Conservation (phyloP, 202 grass and related monocot species). For the Brachypodium distachyon region DNA sequence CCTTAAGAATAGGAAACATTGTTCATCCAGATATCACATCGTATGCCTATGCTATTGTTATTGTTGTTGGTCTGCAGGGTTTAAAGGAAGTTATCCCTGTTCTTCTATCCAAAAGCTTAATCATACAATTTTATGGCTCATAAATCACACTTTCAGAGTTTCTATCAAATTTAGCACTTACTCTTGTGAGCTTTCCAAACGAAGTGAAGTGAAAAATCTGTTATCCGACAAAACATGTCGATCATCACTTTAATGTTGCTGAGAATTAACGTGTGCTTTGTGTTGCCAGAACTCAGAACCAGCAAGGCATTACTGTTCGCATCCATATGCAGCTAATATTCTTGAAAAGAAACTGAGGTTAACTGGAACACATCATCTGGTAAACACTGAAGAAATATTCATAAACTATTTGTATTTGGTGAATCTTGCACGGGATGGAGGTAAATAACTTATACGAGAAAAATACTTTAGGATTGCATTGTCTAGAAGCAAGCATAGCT, state of each 20-base stretch:
- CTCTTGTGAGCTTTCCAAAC: not conserved
- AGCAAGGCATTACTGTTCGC: not conserved
- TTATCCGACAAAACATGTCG: not conserved
- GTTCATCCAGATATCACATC: not conserved
- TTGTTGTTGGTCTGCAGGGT: not conserved
- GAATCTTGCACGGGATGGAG: not conserved
- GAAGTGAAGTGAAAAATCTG: not conserved
- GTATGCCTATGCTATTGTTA: not conserved
- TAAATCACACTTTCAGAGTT: not conserved
- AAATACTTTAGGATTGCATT: not conserved
- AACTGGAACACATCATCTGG: not conserved
- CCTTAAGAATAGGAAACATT: not conserved
- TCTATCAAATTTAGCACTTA: not conserved
- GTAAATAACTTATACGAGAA: not conserved
- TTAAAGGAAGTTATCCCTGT: not conserved
- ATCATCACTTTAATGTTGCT: not conserved
- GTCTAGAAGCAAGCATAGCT: not conserved
- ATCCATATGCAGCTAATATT: constrained; percentile 9
- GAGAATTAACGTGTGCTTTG: not conserved
- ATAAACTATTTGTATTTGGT: not conserved
- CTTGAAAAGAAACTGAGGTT: not conserved
- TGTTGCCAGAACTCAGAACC: constrained; percentile 4
- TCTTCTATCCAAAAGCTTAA: not conserved
- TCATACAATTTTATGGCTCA: not conserved
- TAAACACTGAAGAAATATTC: not conserved